These are phyloP conservation scores for Yamadazyma jaroonii DNA, from an alignment of 1,139 yeast genomes.

Conservation along the genomic window DNA sequence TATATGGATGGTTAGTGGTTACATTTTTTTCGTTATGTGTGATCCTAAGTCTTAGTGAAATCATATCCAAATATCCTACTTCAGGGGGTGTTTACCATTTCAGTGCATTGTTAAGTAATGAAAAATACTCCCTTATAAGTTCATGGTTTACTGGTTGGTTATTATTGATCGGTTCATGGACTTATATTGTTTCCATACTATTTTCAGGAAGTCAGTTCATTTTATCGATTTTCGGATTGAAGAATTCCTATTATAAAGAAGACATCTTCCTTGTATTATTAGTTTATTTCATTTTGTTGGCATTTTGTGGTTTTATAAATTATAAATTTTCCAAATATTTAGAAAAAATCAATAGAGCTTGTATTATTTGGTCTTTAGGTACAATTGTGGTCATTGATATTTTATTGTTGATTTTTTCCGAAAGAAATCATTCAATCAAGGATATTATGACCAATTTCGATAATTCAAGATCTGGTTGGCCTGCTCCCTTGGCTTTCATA, in stretches of 20 bases:
- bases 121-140: slow-evolving; percentile 49
- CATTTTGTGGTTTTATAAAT: slow-evolving; percentile 60
- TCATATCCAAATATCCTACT: slow-evolving; percentile 70
- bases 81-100: slow-evolving; percentile 76
- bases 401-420: slow-evolving; percentile 57
- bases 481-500: slow-evolving; percentile 60
- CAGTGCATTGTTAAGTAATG: slow-evolving; percentile 65
- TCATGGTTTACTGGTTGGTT: slow-evolving; percentile 83
- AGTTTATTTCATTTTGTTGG: slow-evolving; percentile 55
- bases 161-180: slow-evolving; percentile 70
- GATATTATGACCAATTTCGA: slow-evolving; percentile 68
- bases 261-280: slow-evolving; percentile 54
- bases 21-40: slow-evolving; percentile 61
- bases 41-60: slow-evolving; percentile 66
- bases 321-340: slow-evolving; percentile 55
- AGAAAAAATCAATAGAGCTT: slow-evolving; percentile 60
- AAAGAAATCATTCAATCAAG: slow-evolving; percentile 55
- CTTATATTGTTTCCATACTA: slow-evolving; percentile 68
- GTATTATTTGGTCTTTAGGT: slow-evolving; percentile 71
- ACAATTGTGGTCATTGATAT: slow-evolving; percentile 71
- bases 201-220: slow-evolving; percentile 76
- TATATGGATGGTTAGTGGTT: slow-evolving; percentile 69
- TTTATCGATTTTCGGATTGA: slow-evolving; percentile 60
- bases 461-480: slow-evolving; percentile 72
- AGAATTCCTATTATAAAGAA: slow-evolving; percentile 55